phyloP scores from a whole-genome alignment of 768 basidiomycete species.

The Lactarius hatsudake region DNA sequence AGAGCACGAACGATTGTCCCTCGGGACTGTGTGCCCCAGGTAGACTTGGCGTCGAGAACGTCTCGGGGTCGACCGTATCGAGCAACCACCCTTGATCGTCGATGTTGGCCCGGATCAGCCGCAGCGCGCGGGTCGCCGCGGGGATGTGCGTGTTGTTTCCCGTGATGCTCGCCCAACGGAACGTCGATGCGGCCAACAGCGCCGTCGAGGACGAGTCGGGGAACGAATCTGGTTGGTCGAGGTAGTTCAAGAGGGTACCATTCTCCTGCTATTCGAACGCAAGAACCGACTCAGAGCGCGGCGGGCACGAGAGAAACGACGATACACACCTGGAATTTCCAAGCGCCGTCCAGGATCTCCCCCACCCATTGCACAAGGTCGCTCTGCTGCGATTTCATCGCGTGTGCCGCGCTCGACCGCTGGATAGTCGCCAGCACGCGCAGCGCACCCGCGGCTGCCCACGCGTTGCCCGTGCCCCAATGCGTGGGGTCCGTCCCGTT shows the following conservation, averaged over 20 bases:
- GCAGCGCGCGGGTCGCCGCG: constrained; percentile 42
- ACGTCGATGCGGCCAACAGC: constrained; percentile 54
- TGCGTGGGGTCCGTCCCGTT: constrained; percentile 45
- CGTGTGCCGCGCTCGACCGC: constrained; percentile 38
- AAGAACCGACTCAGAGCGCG: background rate
- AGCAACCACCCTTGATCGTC: constrained; percentile 31
- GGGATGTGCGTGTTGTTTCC: constrained; percentile 38
- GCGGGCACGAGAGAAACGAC: background rate
- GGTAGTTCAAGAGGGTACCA: constrained; percentile 53
- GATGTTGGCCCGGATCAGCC: constrained; percentile 39
- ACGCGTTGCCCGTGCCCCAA: constrained; percentile 67
- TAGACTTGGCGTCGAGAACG: constrained; percentile 13
- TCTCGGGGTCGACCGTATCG: constrained; percentile 19
- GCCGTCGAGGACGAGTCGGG: constrained; percentile 55
- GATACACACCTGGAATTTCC: constrained; percentile 42
- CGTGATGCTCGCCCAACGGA: constrained; percentile 48
- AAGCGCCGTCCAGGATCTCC: constrained; percentile 46
- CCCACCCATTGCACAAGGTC: constrained; percentile 53
- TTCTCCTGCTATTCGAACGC: constrained; percentile 36
- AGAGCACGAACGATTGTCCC: constrained; percentile 28
- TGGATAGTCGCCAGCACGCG: constrained; percentile 56
- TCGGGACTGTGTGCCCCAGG: constrained; percentile 25
- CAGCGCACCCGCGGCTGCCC: constrained; percentile 68
- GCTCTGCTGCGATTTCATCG: constrained; percentile 39
- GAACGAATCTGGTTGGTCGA: constrained; percentile 50